These are phyloP conservation scores for Trametes cubensis DNA, from an alignment of 768 basidiomycete species.

Conservation along the genomic window DNA sequence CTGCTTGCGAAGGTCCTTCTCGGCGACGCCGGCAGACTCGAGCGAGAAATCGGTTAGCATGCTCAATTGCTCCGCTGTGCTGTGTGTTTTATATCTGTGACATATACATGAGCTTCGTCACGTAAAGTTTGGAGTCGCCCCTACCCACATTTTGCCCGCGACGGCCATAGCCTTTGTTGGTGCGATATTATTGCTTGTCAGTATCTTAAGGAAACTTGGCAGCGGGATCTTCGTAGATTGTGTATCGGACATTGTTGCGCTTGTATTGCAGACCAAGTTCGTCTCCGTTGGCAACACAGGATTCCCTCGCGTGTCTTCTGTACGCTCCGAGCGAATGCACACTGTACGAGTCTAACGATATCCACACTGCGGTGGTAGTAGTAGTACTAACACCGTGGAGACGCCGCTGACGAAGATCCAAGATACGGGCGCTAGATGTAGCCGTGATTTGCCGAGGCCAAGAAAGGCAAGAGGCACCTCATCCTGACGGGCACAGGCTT, in stretches of 20 bases:
- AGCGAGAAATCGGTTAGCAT: conserved; percentile 65
- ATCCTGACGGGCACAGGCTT: background rate
- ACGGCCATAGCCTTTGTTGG: conserved; percentile 69
- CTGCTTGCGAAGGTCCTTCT: conserved; percentile 65
- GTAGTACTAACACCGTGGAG: background rate
- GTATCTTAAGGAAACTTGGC: conserved; percentile 66
- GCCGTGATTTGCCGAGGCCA: conserved; percentile 14
- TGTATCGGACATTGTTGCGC: conserved; percentile 24
- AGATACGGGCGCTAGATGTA: background rate
- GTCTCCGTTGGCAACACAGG: too few relatives aligned
- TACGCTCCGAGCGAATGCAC: too few relatives aligned
- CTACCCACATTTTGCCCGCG: conserved; percentile 66
- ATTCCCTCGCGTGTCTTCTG: too few relatives aligned
- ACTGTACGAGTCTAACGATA: too few relatives aligned
- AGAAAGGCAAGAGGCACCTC: conserved; percentile 23
- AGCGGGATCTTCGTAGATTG: conserved; percentile 54
- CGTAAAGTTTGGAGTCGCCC: background rate
- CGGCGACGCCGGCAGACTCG: conserved; percentile 55
- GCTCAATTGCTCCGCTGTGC: conserved; percentile 59
- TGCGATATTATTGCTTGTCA: conserved; percentile 59
- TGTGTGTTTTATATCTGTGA: conserved; percentile 69
- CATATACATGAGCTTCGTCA: background rate
- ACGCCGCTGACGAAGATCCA: conserved; percentile 9
- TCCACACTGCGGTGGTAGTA: background rate
- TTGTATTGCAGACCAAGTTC: background rate